Conservation (phyloP, 495 filamentous ascomycete species). For the Penicillium canescens region DNA sequence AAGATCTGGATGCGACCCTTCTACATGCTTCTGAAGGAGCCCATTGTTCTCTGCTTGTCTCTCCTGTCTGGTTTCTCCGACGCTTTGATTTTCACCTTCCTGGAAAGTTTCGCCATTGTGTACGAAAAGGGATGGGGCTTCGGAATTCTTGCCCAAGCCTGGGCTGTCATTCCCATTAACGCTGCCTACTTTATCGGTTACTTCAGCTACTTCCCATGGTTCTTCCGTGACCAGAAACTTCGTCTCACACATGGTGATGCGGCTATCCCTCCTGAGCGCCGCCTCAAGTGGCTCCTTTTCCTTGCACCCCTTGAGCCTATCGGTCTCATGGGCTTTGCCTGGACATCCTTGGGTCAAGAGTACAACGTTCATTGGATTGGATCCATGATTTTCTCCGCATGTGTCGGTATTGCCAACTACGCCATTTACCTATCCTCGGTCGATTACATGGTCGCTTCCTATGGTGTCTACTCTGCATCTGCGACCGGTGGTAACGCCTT, state of each 20-base stretch:
- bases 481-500: slow-evolving; percentile 69
- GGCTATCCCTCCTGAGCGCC: slow-evolving; percentile 25
- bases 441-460: slow-evolving; percentile 77
- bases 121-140: slow-evolving; percentile 65
- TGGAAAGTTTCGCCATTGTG: slow-evolving; percentile 63
- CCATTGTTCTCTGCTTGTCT: slow-evolving; percentile 69
- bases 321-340: slow-evolving; percentile 67
- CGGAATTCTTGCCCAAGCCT: slow-evolving; percentile 51
- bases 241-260: slow-evolving; percentile 39
- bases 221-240: slow-evolving; percentile 47
- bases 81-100: slow-evolving; percentile 77
- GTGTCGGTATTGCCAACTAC: slow-evolving; percentile 67
- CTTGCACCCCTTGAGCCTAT: slow-evolving; percentile 63
- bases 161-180: slow-evolving; percentile 59
- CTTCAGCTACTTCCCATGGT: slow-evolving; percentile 61
- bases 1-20: slow-evolving; percentile 69
- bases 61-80: slow-evolving; percentile 73
- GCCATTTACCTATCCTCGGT: slow-evolving; percentile 73
- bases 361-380: slow-evolving; percentile 57
- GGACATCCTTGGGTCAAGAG: slow-evolving; percentile 57
- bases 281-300: slow-evolving; percentile 49
- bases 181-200: slow-evolving; percentile 67
- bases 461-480: slow-evolving; percentile 74
- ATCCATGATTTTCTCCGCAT: slow-evolving; percentile 57
- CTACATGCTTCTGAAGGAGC: slow-evolving; percentile 72